These are phyloP conservation scores for Terana coerulea DNA, from an alignment of 768 basidiomycete genomes.

Conservation along the genomic window DNA sequence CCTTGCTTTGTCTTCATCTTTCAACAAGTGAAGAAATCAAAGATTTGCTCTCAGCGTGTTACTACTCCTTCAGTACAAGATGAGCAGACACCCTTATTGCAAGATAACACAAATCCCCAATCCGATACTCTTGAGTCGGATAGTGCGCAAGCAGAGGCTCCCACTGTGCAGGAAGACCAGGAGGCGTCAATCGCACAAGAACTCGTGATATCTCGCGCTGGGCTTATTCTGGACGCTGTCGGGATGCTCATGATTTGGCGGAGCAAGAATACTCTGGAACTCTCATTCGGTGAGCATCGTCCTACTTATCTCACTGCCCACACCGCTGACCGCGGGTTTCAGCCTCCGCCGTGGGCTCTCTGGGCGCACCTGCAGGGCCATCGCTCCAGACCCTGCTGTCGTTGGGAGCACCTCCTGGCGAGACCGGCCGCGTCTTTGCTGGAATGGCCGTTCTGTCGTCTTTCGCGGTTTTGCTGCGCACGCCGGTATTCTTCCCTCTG, in stretches of 20 bases:
- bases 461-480: not conserved
- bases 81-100: not conserved
- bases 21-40: not conserved
- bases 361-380: slow-evolving; percentile 4
- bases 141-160: too few species aligned
- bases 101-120: too few species aligned
- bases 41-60: not conserved
- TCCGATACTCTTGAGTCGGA: too few species aligned
- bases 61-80: too few species aligned
- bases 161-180: too few species aligned
- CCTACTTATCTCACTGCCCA: too few species aligned
- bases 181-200: not conserved
- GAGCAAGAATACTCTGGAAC: slow-evolving; percentile 1
- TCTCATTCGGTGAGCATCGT: not conserved
- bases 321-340: too few species aligned
- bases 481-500: not conserved
- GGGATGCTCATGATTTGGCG: slow-evolving; percentile 4
- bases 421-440: slow-evolving; percentile 5
- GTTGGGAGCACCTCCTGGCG: slow-evolving; percentile 1
- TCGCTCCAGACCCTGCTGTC: slow-evolving; percentile 7
- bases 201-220: not conserved
- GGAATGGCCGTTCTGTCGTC: slow-evolving; percentile 1
- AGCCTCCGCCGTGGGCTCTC: not conserved
- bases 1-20: not conserved
- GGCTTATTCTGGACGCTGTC: slow-evolving; percentile 1